These are phyloP conservation scores for Xylaria sp. DNA, from an alignment of 2,329 filamentous ascomycete genomes.

Conservation along the genomic window DNA sequence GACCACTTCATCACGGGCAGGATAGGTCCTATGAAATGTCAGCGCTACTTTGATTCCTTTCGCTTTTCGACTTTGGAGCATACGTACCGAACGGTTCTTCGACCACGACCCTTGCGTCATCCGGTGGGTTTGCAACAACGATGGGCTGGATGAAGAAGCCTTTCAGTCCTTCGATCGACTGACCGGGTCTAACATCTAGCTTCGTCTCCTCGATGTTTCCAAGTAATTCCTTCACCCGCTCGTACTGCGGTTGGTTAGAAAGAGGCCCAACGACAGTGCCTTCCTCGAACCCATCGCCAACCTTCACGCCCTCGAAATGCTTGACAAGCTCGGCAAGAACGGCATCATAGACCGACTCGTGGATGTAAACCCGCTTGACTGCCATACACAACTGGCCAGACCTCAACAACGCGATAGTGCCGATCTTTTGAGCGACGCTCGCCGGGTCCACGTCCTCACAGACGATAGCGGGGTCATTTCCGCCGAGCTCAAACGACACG, in stretches of 20 bases:
- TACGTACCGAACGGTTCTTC: slow-evolving; percentile 44
- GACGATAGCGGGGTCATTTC: slow-evolving; percentile 70
- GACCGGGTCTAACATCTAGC: slow-evolving; percentile 33
- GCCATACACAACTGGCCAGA: slow-evolving; percentile 63
- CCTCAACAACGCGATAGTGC: slow-evolving; percentile 56
- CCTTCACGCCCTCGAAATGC: slow-evolving; percentile 32
- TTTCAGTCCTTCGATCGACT: slow-evolving; percentile 3
- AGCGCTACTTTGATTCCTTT: not conserved
- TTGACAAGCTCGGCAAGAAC: slow-evolving; percentile 58
- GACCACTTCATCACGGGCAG: slow-evolving; percentile 55
- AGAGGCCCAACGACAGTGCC: slow-evolving; percentile 36
- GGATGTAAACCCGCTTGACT: slow-evolving; percentile 66
- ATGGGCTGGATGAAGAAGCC: slow-evolving; percentile 41
- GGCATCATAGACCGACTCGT: slow-evolving; percentile 58
- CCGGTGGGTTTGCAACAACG: slow-evolving; percentile 42
- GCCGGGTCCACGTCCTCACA: slow-evolving; percentile 63
- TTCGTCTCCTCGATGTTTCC: slow-evolving; percentile 38
- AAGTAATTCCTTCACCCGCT: slow-evolving; percentile 41
- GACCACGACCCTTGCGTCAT: slow-evolving; percentile 38
- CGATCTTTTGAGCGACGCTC: slow-evolving; percentile 41
- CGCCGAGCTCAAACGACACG: slow-evolving; percentile 69
- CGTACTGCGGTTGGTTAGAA: slow-evolving; percentile 41
- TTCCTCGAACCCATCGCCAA: slow-evolving; percentile 25
- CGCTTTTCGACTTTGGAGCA: not conserved
- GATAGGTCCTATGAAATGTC: slow-evolving; percentile 49